Evolutionary conservation across 768 basidiomycete species (phyloP).

Genomic region (Lactarius sanguifluus): DNA sequence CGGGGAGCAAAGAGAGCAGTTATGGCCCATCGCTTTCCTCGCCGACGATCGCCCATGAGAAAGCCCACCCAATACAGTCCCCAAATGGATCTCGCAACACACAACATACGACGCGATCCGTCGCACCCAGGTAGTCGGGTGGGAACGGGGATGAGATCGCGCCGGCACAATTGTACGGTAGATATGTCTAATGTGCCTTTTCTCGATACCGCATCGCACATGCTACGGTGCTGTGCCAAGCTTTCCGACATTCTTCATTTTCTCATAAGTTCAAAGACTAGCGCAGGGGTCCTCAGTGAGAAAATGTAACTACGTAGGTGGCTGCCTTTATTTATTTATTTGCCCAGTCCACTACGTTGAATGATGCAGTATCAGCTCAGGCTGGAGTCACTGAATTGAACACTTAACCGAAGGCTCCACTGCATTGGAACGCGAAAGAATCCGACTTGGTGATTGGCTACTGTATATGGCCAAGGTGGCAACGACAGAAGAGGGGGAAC

Average conservation of each 20-base stretch:
- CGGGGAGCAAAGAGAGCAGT: slow-evolving; percentile 12
- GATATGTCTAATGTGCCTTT: background rate
- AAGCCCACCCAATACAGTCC: slow-evolving; percentile 8
- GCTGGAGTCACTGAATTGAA: slow-evolving; percentile 1
- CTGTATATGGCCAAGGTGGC: slow-evolving; percentile 1
- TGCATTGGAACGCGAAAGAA: background rate
- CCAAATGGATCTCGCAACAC: slow-evolving; percentile 9
- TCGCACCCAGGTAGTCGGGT: slow-evolving; percentile 4
- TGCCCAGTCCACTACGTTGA: background rate
- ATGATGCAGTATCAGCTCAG: background rate
- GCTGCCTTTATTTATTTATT: background rate
- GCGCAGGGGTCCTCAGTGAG: background rate
- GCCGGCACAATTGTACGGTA: background rate
- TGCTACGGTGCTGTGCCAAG: background rate
- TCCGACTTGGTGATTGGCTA: background rate
- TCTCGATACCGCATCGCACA: background rate
- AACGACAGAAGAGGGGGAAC: slow-evolving; percentile 9
- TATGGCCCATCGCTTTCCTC: background rate
- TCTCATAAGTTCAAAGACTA: background rate
- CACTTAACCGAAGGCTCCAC: slow-evolving; percentile 3
- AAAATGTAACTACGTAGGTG: background rate
- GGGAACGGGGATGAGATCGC: slow-evolving; percentile 5
- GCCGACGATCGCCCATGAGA: slow-evolving; percentile 9
- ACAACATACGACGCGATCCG: background rate
- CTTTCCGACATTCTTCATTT: background rate